Evolutionary conservation across 768 basidiomycete genomes (phyloP).

Genomic region (Macrolepiota fuliginosa): DNA sequence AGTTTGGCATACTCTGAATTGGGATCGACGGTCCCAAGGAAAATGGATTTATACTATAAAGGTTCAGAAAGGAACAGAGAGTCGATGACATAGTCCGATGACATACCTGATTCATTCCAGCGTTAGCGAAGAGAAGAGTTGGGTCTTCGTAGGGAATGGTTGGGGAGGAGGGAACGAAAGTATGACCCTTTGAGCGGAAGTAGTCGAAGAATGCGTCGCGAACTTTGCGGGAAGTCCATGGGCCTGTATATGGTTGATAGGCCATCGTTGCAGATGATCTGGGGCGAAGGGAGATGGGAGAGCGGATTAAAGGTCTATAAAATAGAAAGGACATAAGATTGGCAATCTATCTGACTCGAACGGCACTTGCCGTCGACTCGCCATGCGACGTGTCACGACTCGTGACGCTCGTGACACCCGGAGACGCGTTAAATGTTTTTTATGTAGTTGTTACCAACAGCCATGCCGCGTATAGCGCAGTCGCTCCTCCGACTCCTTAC

Average conservation of each 20-base stretch:
- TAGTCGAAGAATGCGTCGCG: conserved; percentile 90
- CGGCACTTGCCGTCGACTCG: conserved; percentile 7
- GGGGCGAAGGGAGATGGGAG: conserved; percentile 15
- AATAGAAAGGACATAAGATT: conserved; percentile 9
- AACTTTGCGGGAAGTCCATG: conserved; percentile 82
- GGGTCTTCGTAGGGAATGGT: conserved; percentile 98
- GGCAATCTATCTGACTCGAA: conserved; percentile 16
- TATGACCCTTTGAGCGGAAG: conserved; percentile 78
- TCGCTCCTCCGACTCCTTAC: conserved; percentile 34
- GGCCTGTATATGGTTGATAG: conserved; percentile 33
- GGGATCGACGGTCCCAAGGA: conserved; percentile 97
- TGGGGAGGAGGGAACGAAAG: conserved; percentile 86
- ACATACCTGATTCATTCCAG: conserved; percentile 91
- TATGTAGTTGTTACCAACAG: background rate
- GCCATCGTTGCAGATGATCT: conserved; percentile 33
- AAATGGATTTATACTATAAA: conserved; percentile 88
- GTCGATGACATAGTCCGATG: background rate
- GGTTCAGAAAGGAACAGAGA: conserved; percentile 8
- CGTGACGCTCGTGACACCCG: background rate
- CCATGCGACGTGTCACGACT: conserved; percentile 10
- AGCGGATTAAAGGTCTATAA: background rate
- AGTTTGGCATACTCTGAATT: conserved; percentile 88
- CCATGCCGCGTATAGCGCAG: conserved; percentile 45
- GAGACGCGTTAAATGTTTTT: background rate
- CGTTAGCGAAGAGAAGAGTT: conserved; percentile 96